A percentile compares a stretch with the other conserved stretches of the same genome.
phyloP scores from a whole-genome alignment of 2,329 filamentous ascomycete genomes.

The Drechslerella stenobrocha region DNA sequence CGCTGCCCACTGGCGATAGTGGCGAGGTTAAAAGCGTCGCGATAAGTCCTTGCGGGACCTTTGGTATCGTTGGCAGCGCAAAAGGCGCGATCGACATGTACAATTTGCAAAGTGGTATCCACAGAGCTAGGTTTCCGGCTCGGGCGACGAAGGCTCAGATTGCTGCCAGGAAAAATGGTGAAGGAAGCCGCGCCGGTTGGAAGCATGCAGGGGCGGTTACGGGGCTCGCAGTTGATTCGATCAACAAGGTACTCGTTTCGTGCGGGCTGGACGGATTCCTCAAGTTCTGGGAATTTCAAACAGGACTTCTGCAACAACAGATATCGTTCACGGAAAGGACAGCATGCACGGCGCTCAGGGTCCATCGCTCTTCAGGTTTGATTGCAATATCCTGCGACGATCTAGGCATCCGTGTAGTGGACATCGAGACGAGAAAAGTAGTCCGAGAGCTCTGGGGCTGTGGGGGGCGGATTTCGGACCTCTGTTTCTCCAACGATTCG shows the following conservation, averaged over 20 bases:
- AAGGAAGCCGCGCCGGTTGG: constrained; percentile 47
- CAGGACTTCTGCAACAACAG: constrained; percentile 75
- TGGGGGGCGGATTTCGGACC: constrained; percentile 72
- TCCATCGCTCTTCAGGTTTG: constrained; percentile 80
- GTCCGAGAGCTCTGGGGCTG: constrained; percentile 93
- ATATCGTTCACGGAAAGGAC: constrained; percentile 81
- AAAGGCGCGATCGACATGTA: constrained; percentile 88
- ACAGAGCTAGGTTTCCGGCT: constrained; percentile 84
- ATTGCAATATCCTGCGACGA: constrained; percentile 89
- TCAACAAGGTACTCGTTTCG: constrained; percentile 83
- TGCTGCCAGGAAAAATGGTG: constrained; percentile 50
- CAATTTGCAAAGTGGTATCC: constrained; percentile 89
- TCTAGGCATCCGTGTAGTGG: constrained; percentile 81
- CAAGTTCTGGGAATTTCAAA: constrained; percentile 97
- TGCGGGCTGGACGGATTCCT: constrained; percentile 88
- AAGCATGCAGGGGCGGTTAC: constrained; percentile 82
- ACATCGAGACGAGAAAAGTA: constrained; percentile 84
- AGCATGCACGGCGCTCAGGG: constrained; percentile 73
- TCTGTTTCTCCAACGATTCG: constrained; percentile 88
- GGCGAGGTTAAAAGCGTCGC: constrained; percentile 83
- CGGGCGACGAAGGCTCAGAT: constrained; percentile 72
- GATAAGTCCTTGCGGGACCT: constrained; percentile 89
- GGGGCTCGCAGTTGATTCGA: constrained; percentile 81
- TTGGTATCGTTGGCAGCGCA: constrained; percentile 84
- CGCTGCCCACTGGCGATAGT: constrained; percentile 81